Base-by-base conservation (phyloP, 768 basidiomycete genomes). In the Russula sp. region DNA sequence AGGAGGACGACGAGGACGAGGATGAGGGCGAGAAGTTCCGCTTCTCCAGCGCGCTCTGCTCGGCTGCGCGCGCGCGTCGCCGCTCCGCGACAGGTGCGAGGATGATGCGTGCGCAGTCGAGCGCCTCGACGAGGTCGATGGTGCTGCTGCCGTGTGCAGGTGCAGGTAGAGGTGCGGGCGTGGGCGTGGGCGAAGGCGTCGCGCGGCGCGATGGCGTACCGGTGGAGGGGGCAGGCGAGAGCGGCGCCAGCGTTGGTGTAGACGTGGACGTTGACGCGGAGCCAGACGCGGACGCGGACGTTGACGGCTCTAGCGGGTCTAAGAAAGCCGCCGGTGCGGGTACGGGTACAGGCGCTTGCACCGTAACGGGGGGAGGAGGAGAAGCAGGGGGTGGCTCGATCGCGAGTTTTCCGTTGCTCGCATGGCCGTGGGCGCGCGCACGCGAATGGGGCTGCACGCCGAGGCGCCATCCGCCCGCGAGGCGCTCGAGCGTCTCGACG, bases 401-500 rank as follows among this genome's bases (percentile, higher is more conserved):
- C 20, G 79, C 78, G n/a, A 80, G 71, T 61, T 76, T 77, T 27
- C 72, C 71, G 54, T 77, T 79, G 16, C 4, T 22, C 9, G 76
- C 75, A 34, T 68, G 66, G 39, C 57, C 75, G 69, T 32, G 72
- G 2, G 48, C 32, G 5, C 55, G 50, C 73, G 73, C 59, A 73
- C 72, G 39, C 49, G 84, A 82, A 74, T 87, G 84, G 1, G 85
- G 80, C 63, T 83, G 80, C 13, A 81, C 72, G 7, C 89, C 91
- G 22, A 77, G 77, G 61, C 74, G 80, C 93, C 93, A 95, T 0
- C 89, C 87, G 9, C 80, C 74, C 0, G 89, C 86, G 48, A 95
- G 82, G 10, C 93, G 82, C 68, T 94, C 91, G 61, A 94, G 77
- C 8, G 91, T 79, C 73, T 95, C 93, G 62, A 91, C 77, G 68